Percentiles rank a stretch among this genome's conserved stretches.
Evolutionary conservation across 1,139 yeast species (phyloP).

Genomic region (Torulaspora pretoriensis): DNA sequence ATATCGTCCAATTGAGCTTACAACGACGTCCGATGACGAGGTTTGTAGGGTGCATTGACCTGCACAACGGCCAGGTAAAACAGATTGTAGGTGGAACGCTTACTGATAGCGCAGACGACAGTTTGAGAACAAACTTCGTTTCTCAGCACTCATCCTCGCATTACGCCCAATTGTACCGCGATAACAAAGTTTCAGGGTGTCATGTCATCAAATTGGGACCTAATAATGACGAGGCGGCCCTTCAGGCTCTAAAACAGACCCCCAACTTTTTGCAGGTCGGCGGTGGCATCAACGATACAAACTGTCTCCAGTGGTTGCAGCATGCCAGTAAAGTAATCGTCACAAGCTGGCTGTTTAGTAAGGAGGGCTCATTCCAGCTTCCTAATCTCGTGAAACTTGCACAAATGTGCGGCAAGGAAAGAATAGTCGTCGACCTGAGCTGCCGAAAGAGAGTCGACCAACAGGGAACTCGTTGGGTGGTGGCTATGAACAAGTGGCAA

Average conservation of each 20-base stretch:
- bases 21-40: conserved; percentile 55
- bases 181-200: conserved; percentile 61
- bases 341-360: conserved; percentile 86
- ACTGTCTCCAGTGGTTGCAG: conserved; percentile 65
- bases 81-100: conserved; percentile 96
- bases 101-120: conserved; percentile 46
- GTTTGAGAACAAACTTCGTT: conserved; percentile 65
- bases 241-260: conserved; percentile 70
- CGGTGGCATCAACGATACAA: conserved; percentile 77
- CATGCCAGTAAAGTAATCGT: conserved; percentile 55
- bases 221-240: conserved; percentile 80
- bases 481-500: conserved; percentile 97
- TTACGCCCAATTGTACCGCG: conserved; percentile 68
- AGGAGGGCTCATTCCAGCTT: conserved; percentile 52
- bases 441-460: conserved; percentile 54
- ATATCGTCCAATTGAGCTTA: not conserved
- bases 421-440: conserved; percentile 85
- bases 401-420: conserved; percentile 45
- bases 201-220: conserved; percentile 91
- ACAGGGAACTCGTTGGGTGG: conserved; percentile 58
- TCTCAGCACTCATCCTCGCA: conserved; percentile 69
- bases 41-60: conserved; percentile 92
- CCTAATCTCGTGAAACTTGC: conserved; percentile 44
- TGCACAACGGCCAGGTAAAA: conserved; percentile 90
- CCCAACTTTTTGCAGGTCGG: conserved; percentile 78